Conservation (phyloP, 805 yeast genomes). For the Wilhelminamyces savonicus region DNA sequence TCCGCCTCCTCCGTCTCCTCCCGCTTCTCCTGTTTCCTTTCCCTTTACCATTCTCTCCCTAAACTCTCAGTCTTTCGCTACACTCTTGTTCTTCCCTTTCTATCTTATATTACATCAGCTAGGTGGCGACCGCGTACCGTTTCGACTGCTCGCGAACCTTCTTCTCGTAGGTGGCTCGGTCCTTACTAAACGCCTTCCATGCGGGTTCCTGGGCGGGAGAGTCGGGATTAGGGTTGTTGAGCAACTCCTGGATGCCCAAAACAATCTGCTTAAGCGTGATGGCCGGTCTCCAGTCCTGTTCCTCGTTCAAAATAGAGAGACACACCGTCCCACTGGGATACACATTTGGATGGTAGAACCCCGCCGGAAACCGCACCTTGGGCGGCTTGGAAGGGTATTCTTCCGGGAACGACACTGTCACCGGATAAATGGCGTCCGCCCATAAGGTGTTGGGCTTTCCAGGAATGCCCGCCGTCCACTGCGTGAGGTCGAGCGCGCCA, state of each 20-base stretch:
- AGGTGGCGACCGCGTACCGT: conserved; percentile 41
- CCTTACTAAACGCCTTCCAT: conserved; percentile 76
- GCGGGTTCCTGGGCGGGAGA: conserved; percentile 99
- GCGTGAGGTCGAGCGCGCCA: conserved; percentile 78
- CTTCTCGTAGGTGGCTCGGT: conserved; percentile 62
- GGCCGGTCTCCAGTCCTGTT: conserved; percentile 98
- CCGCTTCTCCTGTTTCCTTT: too few relatives aligned
- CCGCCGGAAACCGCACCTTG: conserved; percentile 80
- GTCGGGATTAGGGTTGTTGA: conserved; percentile 85
- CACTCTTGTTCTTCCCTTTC: too few relatives aligned
- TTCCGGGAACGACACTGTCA: conserved; percentile 74
- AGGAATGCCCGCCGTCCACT: conserved; percentile 95
- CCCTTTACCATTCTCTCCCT: too few relatives aligned
- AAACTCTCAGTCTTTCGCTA: too few relatives aligned
- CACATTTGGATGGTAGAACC: conserved; percentile 94
- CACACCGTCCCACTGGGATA: conserved; percentile 98
- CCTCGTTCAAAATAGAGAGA: conserved; percentile 86
- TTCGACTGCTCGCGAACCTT: conserved; percentile 78
- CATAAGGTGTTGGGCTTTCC: conserved; percentile 84
- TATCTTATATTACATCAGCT: neutral
- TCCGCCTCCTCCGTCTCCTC: too few relatives aligned
- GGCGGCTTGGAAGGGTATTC: conserved; percentile 98
- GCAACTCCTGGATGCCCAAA: conserved; percentile 85
- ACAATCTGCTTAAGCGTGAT: conserved; percentile 84
- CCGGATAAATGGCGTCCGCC: conserved; percentile 87